These are phyloP conservation scores for Sonneratia caseolaris DNA, from an alignment of 345 rosid genomes.

Conservation along the genomic window DNA sequence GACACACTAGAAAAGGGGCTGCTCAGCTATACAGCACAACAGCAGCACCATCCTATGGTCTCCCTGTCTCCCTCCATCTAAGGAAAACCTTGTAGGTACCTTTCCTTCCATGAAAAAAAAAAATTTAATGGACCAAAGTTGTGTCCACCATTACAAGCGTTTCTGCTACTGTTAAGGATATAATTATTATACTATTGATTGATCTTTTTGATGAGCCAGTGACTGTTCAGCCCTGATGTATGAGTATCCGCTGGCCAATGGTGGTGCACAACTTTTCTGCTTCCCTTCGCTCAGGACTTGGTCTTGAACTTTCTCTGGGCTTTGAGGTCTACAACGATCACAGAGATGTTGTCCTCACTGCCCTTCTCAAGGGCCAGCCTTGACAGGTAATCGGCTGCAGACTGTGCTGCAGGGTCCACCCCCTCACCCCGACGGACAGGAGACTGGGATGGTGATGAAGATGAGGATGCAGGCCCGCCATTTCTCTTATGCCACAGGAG, in stretches of 20 bases:
- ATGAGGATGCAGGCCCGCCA: slow-evolving; percentile 12
- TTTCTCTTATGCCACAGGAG: slow-evolving; percentile 75
- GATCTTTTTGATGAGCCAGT: neutral
- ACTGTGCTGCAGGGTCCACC: slow-evolving; percentile 63
- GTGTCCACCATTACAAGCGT: slow-evolving; percentile 19
- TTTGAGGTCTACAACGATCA: slow-evolving; percentile 82
- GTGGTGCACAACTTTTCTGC: neutral
- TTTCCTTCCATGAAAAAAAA: slow-evolving; percentile 43
- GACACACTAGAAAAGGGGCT: neutral
- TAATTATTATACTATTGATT: neutral
- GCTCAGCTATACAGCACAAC: neutral
- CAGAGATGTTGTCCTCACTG: slow-evolving; percentile 77
- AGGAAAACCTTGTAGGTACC: slow-evolving; percentile 30
- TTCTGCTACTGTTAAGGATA: neutral
- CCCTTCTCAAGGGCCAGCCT: slow-evolving; percentile 71
- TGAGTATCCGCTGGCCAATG: neutral
- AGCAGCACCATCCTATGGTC: neutral
- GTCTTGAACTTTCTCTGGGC: slow-evolving; percentile 75
- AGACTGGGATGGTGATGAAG: slow-evolving; percentile 22
- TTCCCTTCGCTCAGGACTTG: slow-evolving; percentile 22
- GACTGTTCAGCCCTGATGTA: neutral
- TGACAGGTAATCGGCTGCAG: slow-evolving; percentile 67
- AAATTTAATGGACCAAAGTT: slow-evolving; percentile 53
- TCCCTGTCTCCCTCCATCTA: neutral
- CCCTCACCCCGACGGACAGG: slow-evolving; percentile 54